Evolutionary conservation across 768 basidiomycete species (phyloP).

Genomic region (Hypholoma fasciculare): DNA sequence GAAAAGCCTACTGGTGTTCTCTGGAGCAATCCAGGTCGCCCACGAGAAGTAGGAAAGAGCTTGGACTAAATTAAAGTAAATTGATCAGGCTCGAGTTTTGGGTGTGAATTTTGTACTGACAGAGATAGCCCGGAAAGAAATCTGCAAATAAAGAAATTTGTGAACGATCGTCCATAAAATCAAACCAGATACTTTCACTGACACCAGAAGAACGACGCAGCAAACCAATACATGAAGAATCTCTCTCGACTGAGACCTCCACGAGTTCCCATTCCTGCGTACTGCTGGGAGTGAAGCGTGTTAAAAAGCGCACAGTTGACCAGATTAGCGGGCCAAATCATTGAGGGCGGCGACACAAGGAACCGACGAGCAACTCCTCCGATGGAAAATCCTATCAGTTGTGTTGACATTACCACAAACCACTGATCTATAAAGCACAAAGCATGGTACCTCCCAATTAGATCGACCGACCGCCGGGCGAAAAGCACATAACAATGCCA

Average conservation of each 20-base stretch:
- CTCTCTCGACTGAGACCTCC: constrained; percentile 66
- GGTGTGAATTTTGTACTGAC: constrained; percentile 19
- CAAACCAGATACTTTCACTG: constrained; percentile 17
- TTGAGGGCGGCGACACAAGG: constrained; percentile 63
- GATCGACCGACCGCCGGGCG: not conserved
- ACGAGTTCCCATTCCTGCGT: constrained; percentile 60
- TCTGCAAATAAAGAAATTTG: constrained; percentile 24
- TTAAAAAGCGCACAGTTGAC: constrained; percentile 76
- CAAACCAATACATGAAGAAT: constrained; percentile 66
- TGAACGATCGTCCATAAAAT: not conserved
- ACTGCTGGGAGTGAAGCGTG: constrained; percentile 69
- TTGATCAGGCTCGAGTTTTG: not conserved
- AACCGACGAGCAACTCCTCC: constrained; percentile 73
- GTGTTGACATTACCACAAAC: constrained; percentile 68
- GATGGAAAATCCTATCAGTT: constrained; percentile 76
- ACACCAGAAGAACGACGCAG: constrained; percentile 62
- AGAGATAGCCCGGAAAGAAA: constrained; percentile 42
- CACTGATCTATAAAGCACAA: constrained; percentile 51
- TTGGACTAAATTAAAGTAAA: constrained; percentile 31
- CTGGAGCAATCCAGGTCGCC: constrained; percentile 55
- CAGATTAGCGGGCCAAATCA: constrained; percentile 74
- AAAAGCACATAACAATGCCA: constrained; percentile 12
- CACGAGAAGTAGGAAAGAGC: constrained; percentile 59
- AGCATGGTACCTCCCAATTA: not conserved
- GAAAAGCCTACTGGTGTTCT: constrained; percentile 40